Conservation (phyloP, 78 protist species). For the Dictyostelium firmibasis region DNA sequence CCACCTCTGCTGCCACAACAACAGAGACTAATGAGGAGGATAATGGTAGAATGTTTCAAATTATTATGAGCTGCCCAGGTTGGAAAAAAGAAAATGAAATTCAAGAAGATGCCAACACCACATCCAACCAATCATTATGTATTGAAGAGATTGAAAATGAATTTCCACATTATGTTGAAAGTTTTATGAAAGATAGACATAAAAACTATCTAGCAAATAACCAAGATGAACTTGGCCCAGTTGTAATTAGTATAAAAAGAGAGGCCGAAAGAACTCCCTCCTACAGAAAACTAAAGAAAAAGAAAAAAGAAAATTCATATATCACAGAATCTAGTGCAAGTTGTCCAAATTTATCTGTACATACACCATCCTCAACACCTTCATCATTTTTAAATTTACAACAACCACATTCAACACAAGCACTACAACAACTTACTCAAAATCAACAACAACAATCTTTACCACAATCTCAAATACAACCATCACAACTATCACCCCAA, state of each 20-base stretch:
- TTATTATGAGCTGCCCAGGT: not conserved
- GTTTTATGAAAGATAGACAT: slow-evolving; percentile 47
- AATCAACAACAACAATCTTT: not conserved
- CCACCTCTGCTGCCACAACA: too few species aligned
- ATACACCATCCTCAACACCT: not conserved
- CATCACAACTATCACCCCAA: not conserved
- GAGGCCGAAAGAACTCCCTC: slow-evolving; percentile 43
- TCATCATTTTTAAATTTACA: not conserved
- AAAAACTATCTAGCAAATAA: slow-evolving; percentile 42
- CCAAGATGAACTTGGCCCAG: slow-evolving; percentile 39
- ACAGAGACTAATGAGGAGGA: not conserved
- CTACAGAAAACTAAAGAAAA: slow-evolving; percentile 43
- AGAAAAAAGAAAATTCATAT: slow-evolving; percentile 34
- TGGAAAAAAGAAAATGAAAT: slow-evolving; percentile 49
- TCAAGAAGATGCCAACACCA: not conserved
- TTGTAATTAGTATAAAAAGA: slow-evolving; percentile 57
- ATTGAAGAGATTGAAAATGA: slow-evolving; percentile 72
- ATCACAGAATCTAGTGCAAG: not conserved
- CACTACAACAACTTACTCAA: not conserved
- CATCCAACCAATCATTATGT: not conserved
- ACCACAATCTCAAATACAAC: not conserved
- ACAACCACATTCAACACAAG: not conserved
- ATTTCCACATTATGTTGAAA: slow-evolving; percentile 36
- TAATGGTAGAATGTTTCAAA: not conserved
- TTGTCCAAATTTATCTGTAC: slow-evolving; percentile 9